Evolutionary conservation across 2,329 filamentous ascomycete genomes (phyloP).

Genomic region (Xylariaceae sp.): DNA sequence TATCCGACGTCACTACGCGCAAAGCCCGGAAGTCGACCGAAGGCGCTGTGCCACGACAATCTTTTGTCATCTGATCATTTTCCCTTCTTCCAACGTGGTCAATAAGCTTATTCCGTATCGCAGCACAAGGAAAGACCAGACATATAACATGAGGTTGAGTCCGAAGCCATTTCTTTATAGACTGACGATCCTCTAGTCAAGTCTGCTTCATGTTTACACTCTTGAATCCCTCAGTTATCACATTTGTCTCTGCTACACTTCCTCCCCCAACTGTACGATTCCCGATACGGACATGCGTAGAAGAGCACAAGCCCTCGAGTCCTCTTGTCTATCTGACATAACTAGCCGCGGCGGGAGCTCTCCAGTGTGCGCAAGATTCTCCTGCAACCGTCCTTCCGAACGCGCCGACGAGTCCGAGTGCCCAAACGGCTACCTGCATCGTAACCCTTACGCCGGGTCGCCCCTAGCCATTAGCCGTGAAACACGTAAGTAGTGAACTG

Average conservation of each 20-base stretch:
- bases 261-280: neutral
- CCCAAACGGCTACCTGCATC: slow-evolving; percentile 17
- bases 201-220: neutral
- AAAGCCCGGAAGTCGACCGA: slow-evolving; percentile 6
- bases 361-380: slow-evolving; percentile 2
- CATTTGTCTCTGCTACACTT: neutral
- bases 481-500: slow-evolving; percentile 6
- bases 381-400: slow-evolving; percentile 7
- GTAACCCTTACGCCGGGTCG: slow-evolving; percentile 8
- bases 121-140: neutral
- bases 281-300: neutral
- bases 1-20: slow-evolving; percentile 6
- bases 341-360: neutral
- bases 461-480: slow-evolving; percentile 7
- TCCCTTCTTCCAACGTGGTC: neutral
- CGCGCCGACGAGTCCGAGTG: slow-evolving; percentile 9
- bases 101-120: neutral
- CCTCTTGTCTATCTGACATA: slow-evolving; percentile 2
- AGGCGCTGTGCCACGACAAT: slow-evolving; percentile 9
- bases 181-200: neutral
- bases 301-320: neutral
- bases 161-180: neutral
- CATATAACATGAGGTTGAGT: neutral
- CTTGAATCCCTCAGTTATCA: neutral
- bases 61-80: slow-evolving; percentile 11